Evolutionary conservation across 805 yeast species (phyloP), one percentile per base, ranked within the genome.

Genomic region (Saccharomycopsis lassenensis): DNA sequence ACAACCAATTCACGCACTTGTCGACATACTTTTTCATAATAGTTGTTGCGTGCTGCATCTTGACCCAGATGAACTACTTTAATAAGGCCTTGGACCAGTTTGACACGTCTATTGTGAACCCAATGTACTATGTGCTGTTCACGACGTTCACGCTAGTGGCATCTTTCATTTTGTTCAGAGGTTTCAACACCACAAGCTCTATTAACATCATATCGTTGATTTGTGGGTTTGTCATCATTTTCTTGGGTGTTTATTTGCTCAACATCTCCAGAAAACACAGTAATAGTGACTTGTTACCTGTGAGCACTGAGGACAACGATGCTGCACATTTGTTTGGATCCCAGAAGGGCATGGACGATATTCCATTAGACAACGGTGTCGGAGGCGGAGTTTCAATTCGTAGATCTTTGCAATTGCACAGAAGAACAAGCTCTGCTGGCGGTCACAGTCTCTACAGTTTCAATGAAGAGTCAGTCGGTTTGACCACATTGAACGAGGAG

Each of bases 81-180:
- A 85, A 85, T 67, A 86, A 83, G 62, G 95, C 95, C 0, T 66
- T 85, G 52, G 95, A 87, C 49, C 94, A 83, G 56, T 85, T 85
- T 50, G 95, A 86, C 55, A 85, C 95, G 4, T 81, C 93, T 0
- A 82, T 85, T 48, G 95, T 85, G 38, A 85, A 85, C 56, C 95
- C 95, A 22, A 63, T 85, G 43, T 85, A 85, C 61, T 85, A 86
- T 52, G 95, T 85, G 37, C 76, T 94, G 1, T 86, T 85, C 61
- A 85, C 95, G 25, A 84, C 95, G 0, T 83, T 81, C 34, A 86
- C 95, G 0, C 65, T 85, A 49, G 66, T 71, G 37, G 95, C 95
- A 1, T 83, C 93, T 24, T 86, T 86, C 55, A 77, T 86, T 43
- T 62, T 85, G 36, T 86, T 85, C 60, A 69, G 77, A 49, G 94